A percentile compares a stretch with the other conserved stretches of the same genome.
These are phyloP conservation scores for Populus hybrid DNA, from an alignment of 441 rosid species.

Conservation along the genomic window DNA sequence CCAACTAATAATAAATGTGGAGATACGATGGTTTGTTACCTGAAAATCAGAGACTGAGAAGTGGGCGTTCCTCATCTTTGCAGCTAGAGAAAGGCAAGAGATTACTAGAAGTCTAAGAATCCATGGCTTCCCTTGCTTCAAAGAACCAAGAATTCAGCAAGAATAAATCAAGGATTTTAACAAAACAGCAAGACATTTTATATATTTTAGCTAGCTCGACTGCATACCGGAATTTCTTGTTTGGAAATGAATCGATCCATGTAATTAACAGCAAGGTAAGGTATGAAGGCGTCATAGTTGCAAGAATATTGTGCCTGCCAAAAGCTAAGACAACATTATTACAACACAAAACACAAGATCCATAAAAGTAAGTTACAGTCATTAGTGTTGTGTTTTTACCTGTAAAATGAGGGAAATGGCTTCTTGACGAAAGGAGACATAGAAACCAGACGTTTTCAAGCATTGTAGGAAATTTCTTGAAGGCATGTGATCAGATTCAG, in stretches of 20 bases:
- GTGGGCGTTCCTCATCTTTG: slow-evolving; percentile 47
- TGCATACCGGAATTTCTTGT: slow-evolving; percentile 44
- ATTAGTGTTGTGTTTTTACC: slow-evolving; percentile 24
- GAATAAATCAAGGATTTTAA: background rate
- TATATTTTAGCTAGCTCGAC: background rate
- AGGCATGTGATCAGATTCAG: slow-evolving; percentile 61
- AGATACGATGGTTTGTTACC: no score
- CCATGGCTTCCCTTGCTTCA: slow-evolving; percentile 57
- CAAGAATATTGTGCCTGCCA: slow-evolving; percentile 43
- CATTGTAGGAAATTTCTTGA: slow-evolving; percentile 24
- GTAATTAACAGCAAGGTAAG: slow-evolving; percentile 67
- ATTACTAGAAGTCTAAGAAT: slow-evolving; percentile 39
- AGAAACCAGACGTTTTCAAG: slow-evolving; percentile 25
- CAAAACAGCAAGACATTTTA: background rate
- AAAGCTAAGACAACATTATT: slow-evolving; percentile 2
- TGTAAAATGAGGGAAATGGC: slow-evolving; percentile 47
- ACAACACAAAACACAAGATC: background rate
- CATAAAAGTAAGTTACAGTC: background rate
- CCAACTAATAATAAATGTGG: no score
- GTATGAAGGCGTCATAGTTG: slow-evolving; percentile 33
- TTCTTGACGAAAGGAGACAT: slow-evolving; percentile 41
- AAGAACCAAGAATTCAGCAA: background rate
- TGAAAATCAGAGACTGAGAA: slow-evolving; percentile 28
- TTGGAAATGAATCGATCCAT: slow-evolving; percentile 58
- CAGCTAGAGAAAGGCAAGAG: slow-evolving; percentile 58